Conservation (phyloP, 2,329 filamentous ascomycete genomes). For the Pestalotiopsis fici region DNA sequence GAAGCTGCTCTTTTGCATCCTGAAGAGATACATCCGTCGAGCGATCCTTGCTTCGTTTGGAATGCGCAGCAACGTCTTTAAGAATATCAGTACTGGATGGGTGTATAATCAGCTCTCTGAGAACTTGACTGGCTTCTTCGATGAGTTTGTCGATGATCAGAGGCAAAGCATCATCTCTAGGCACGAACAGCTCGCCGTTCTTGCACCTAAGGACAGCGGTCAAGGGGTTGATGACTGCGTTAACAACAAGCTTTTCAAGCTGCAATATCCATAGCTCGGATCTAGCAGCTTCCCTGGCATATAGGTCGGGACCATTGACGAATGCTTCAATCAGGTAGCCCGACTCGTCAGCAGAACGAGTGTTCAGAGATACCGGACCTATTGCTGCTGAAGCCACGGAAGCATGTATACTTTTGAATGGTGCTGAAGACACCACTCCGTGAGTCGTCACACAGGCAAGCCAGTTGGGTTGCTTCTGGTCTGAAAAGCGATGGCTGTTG, state of each 20-base stretch:
- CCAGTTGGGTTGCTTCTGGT: conserved; percentile 61
- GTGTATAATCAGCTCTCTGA: conserved; percentile 67
- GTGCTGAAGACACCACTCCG: conserved; percentile 51
- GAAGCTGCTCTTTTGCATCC: conserved; percentile 16
- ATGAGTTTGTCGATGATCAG: conserved; percentile 69
- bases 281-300: conserved; percentile 37
- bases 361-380: conserved; percentile 43
- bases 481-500: conserved; percentile 38
- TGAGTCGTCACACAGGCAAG: conserved; percentile 66
- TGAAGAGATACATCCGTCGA: conserved; percentile 44
- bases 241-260: conserved; percentile 83
- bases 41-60: conserved; percentile 23
- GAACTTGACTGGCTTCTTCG: conserved; percentile 72
- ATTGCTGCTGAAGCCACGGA: conserved; percentile 49
- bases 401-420: conserved; percentile 54
- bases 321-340: conserved; percentile 45
- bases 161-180: conserved; percentile 49
- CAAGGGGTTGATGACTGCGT: conserved; percentile 81
- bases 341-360: conserved; percentile 6
- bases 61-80: neutral
- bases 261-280: conserved; percentile 61
- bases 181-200: conserved; percentile 76
- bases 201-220: conserved; percentile 74
- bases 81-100: conserved; percentile 45
- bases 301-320: conserved; percentile 41